phyloP scores from a whole-genome alignment of 2,329 filamentous ascomycete species.

The Graphiopsis chlorocephala region DNA sequence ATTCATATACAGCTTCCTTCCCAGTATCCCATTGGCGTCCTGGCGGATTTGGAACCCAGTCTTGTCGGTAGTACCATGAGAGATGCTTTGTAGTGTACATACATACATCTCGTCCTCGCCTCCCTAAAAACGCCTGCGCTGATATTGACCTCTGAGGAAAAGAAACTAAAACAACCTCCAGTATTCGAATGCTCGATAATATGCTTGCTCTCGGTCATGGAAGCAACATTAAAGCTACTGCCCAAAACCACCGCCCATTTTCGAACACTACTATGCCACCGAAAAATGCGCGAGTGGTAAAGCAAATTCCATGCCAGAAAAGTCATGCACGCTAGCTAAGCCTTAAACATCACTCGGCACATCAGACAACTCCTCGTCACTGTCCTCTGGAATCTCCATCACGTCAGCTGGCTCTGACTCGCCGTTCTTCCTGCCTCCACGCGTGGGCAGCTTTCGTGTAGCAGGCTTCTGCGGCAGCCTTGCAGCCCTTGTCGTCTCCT shows the following conservation, averaged over 20 bases:
- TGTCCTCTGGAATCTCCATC: slow-evolving; percentile 26
- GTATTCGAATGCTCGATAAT: neutral
- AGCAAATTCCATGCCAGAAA: neutral
- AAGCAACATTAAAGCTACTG: too few relatives aligned
- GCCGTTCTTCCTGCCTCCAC: slow-evolving; percentile 19
- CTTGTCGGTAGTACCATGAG: too few relatives aligned
- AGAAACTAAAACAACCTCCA: too few relatives aligned
- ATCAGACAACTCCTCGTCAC: slow-evolving; percentile 29
- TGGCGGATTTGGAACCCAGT: too few relatives aligned
- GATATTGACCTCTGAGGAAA: neutral
- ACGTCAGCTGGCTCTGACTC: slow-evolving; percentile 27
- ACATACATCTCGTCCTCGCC: neutral
- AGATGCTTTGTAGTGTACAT: neutral
- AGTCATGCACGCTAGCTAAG: slow-evolving; percentile 14
- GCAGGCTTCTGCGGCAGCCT: slow-evolving; percentile 9
- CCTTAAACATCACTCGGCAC: slow-evolving; percentile 25
- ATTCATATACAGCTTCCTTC: too few relatives aligned
- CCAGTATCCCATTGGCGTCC: too few relatives aligned
- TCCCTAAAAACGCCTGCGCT: neutral
- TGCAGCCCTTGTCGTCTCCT: slow-evolving; percentile 19
- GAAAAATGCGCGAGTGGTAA: neutral
- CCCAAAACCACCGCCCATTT: neutral
- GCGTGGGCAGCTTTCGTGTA: slow-evolving; percentile 20
- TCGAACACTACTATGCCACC: neutral
- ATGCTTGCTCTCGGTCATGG: neutral